These are phyloP conservation scores for Warburgia ugandensis DNA, from an alignment of 164 flowering plant species.

Conservation along the genomic window DNA sequence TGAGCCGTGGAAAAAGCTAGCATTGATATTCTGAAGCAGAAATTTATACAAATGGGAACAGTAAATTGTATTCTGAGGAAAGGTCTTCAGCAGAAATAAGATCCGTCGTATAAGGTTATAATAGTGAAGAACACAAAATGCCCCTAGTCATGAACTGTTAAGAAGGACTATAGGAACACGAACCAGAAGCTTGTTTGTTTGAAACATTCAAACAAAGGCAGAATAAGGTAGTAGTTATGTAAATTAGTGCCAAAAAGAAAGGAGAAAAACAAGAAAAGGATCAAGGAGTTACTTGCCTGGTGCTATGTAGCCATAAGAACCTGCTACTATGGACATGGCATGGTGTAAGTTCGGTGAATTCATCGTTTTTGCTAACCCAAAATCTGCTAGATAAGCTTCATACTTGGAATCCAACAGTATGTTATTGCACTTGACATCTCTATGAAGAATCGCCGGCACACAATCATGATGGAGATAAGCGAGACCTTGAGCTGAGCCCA, in stretches of 20 bases:
- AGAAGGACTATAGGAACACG: no score
- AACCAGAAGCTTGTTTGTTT: no score
- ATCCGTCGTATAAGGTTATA: no score
- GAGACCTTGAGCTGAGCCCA: slow-evolving; percentile 73
- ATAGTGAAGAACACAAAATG: no score
- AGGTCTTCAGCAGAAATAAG: no score
- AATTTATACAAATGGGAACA: no score
- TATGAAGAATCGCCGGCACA: slow-evolving; percentile 67
- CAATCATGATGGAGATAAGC: slow-evolving; percentile 86
- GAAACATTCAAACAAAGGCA: no score
- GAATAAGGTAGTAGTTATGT: not conserved
- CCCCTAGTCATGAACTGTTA: no score
- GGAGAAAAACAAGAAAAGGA: not conserved
- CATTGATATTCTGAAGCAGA: no score
- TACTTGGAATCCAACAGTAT: slow-evolving; percentile 65
- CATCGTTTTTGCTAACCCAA: slow-evolving; percentile 74
- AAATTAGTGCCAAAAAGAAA: not conserved
- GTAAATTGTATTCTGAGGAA: no score
- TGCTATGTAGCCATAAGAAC: slow-evolving; percentile 82
- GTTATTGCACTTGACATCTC: slow-evolving; percentile 83
- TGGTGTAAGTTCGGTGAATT: slow-evolving; percentile 53
- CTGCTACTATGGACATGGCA: slow-evolving; percentile 71
- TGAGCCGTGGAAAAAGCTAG: no score
- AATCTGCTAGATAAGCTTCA: slow-evolving; percentile 72
- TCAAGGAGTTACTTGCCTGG: slow-evolving; percentile 45